A percentile compares a stretch with the other conserved stretches of the same genome.
Evolutionary conservation across 345 rosid species (phyloP).

Genomic region (Excoecaria agallocha): DNA sequence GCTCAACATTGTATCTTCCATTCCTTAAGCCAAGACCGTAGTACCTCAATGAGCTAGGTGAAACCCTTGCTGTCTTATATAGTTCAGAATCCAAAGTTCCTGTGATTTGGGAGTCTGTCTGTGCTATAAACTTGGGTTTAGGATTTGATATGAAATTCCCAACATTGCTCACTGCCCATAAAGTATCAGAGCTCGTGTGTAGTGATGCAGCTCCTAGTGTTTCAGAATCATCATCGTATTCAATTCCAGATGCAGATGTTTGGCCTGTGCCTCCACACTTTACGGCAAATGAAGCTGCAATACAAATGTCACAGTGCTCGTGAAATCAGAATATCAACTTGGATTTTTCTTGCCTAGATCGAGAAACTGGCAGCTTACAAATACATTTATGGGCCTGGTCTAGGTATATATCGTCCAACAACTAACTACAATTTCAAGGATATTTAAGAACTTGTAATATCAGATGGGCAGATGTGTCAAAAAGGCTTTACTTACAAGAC

Average conservation of each 20-base stretch:
- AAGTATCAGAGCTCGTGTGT: slow-evolving; percentile 28
- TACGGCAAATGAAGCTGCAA: slow-evolving; percentile 52
- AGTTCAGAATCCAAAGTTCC: slow-evolving; percentile 50
- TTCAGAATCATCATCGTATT: slow-evolving; percentile 44
- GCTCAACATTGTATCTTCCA: slow-evolving; percentile 43
- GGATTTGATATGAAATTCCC: slow-evolving; percentile 50
- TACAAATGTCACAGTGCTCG: too few relatives aligned
- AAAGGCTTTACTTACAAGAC: slow-evolving; percentile 35
- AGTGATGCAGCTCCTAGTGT: slow-evolving; percentile 42
- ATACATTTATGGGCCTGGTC: too few relatives aligned
- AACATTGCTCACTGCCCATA: slow-evolving; percentile 49
- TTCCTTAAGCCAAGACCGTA: slow-evolving; percentile 49
- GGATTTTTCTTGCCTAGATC: too few relatives aligned
- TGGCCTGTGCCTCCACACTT: slow-evolving; percentile 50
- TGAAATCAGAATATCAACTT: slow-evolving; percentile 9
- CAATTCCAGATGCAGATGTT: slow-evolving; percentile 40
- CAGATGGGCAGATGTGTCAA: neutral
- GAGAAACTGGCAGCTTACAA: too few relatives aligned
- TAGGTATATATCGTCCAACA: too few relatives aligned
- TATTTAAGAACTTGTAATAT: neutral
- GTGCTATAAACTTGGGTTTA: slow-evolving; percentile 30
- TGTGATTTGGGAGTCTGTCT: slow-evolving; percentile 47
- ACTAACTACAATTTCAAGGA: neutral
- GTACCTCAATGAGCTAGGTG: slow-evolving; percentile 52
- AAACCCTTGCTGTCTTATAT: slow-evolving; percentile 50